A percentile compares a stretch with the other conserved stretches of the same genome.
Evolutionary conservation across 2,329 filamentous ascomycete genomes (phyloP).

Genomic region (Dryadomyces quercivorus): DNA sequence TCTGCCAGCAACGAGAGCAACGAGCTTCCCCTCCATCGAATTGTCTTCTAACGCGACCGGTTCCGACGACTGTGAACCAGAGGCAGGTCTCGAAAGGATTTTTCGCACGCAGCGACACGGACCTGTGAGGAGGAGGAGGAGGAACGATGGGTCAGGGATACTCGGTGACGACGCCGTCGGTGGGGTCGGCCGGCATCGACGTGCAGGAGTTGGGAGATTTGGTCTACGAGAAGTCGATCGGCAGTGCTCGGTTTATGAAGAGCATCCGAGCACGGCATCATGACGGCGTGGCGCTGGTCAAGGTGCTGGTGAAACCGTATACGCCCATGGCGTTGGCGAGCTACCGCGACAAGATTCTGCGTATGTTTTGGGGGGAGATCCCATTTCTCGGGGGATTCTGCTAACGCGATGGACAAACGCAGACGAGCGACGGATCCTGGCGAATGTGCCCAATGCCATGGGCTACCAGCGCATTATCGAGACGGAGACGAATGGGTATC

Average conservation of each 20-base stretch:
- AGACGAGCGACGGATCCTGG: constrained; percentile 70
- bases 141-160: constrained; percentile 84
- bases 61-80: neutral
- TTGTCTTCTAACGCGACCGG: neutral
- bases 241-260: constrained; percentile 91
- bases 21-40: neutral
- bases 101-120: neutral
- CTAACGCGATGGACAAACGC: neutral
- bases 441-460: constrained; percentile 81
- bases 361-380: constrained; percentile 29
- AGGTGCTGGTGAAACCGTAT: constrained; percentile 89
- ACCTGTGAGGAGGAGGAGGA: too few species aligned
- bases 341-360: constrained; percentile 65
- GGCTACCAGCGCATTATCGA: constrained; percentile 85
- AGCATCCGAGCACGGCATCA: constrained; percentile 82
- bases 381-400: neutral
- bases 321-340: constrained; percentile 65
- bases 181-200: constrained; percentile 87
- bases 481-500: constrained; percentile 80
- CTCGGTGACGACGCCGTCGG: constrained; percentile 81
- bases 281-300: constrained; percentile 85
- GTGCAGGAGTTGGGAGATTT: constrained; percentile 83
- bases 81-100: neutral
- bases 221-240: constrained; percentile 83
- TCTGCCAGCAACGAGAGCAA: neutral